A percentile compares a stretch with the other conserved stretches of the same genome.
Evolutionary conservation across 371 early-diverging fungal species (phyloP).

Genomic region (Circinella umbellata): DNA sequence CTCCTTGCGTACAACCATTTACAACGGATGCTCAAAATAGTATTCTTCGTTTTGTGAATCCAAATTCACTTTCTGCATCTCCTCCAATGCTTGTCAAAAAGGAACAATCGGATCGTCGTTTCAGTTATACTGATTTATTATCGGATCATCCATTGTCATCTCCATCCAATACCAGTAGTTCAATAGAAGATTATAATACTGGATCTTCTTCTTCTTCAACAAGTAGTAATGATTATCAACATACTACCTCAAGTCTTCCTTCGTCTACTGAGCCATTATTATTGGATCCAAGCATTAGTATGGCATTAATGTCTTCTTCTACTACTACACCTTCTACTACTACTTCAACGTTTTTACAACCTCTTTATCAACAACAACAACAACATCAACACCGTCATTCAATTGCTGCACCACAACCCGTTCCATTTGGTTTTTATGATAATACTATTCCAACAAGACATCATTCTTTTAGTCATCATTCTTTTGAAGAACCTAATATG

Average conservation of each 20-base stretch:
- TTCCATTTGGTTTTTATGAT: constrained; percentile 18
- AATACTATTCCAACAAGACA: constrained; percentile 17
- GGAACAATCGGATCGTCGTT: constrained; percentile 27
- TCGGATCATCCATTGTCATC: constrained; percentile 23
- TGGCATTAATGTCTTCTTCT: not conserved
- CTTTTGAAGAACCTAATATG: constrained; percentile 13
- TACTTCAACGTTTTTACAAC: not conserved
- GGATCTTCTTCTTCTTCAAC: constrained; percentile 27
- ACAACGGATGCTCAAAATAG: constrained; percentile 3
- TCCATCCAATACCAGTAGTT: constrained; percentile 5
- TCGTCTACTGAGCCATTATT: constrained; percentile 4
- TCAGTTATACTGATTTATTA: constrained; percentile 51
- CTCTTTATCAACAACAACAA: constrained; percentile 6
- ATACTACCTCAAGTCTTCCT: not conserved
- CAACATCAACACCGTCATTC: constrained; percentile 25
- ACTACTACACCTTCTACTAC: not conserved
- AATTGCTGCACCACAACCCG: constrained; percentile 22
- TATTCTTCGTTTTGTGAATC: constrained; percentile 8
- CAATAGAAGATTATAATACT: constrained; percentile 26
- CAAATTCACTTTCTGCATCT: constrained; percentile 11
- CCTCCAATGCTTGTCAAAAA: constrained; percentile 5
- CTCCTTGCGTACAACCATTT: constrained; percentile 10
- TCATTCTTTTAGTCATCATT: constrained; percentile 30
- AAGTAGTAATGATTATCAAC: constrained; percentile 15
- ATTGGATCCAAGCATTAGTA: constrained; percentile 3